Conservation (phyloP, 768 basidiomycete species). For the Tricholoma bakamatsutake region DNA sequence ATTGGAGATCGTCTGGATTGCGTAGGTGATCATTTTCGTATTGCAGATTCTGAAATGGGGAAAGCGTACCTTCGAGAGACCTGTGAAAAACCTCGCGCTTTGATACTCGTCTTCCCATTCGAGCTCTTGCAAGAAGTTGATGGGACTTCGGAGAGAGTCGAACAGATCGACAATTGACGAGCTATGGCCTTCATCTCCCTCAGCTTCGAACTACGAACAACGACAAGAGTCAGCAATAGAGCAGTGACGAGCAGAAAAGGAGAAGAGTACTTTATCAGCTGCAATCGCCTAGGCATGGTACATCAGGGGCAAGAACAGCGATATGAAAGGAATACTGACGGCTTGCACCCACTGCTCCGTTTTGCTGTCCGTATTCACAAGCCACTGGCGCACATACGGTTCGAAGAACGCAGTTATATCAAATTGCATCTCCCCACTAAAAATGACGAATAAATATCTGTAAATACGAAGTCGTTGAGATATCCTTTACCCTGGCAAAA, state of each 20-base stretch:
- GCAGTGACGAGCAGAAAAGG: neutral
- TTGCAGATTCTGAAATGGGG: neutral
- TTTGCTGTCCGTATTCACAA: slow-evolving; percentile 82
- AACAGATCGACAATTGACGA: slow-evolving; percentile 98
- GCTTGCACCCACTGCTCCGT: slow-evolving; percentile 93
- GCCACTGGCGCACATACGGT: slow-evolving; percentile 83
- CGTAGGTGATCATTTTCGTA: neutral
- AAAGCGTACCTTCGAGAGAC: slow-evolving; percentile 69
- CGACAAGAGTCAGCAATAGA: neutral
- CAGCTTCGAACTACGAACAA: slow-evolving; percentile 59
- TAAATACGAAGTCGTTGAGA: neutral
- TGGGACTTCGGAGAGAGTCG: slow-evolving; percentile 87
- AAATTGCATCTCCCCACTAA: slow-evolving; percentile 55
- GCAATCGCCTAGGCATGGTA: slow-evolving; percentile 49
- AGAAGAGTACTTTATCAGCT: slow-evolving; percentile 48
- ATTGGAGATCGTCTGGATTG: slow-evolving; percentile 76
- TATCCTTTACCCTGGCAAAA: slow-evolving; percentile 64
- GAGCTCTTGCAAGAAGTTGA: slow-evolving; percentile 81
- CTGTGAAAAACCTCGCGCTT: slow-evolving; percentile 85
- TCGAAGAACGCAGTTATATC: slow-evolving; percentile 78
- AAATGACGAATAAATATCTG: neutral
- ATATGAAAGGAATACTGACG: slow-evolving; percentile 38
- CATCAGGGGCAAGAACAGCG: slow-evolving; percentile 2
- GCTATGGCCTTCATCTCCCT: slow-evolving; percentile 78
- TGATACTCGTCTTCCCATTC: slow-evolving; percentile 92